Evolutionary conservation across 352 stramenopile species (phyloP), one percentile per base, ranked within the genome.

Genomic region (Phytophthora sojae): DNA sequence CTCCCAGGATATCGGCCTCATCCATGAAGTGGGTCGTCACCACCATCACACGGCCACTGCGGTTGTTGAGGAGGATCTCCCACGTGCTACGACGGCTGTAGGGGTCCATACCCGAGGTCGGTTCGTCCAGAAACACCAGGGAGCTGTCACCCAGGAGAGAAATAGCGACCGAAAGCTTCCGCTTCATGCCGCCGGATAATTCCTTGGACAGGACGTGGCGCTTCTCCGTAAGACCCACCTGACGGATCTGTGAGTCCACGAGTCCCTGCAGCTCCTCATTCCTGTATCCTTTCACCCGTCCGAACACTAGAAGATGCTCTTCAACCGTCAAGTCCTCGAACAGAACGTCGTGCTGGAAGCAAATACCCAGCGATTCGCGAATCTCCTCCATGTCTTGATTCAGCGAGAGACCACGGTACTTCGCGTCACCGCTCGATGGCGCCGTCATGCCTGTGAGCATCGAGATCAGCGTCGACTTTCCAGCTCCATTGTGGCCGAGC

Each of bases 21-120:
- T 98, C 94, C 95, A 99, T 98, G 67, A 98, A 99, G 64, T 99
- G 96, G 29, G 94, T 98, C 14, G 92, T 98, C 14, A 98, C 59
- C 26, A 98, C 76, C 49, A 97, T 91, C 42, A 94, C 71, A 14
- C 82, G 76, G 54, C 83, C 74, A 62, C 84, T 57, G 25, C 82
- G 68, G 51, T 80, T 83, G 66, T 77, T 72, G 49, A 84, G 66
- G 6, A 91, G 69, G 12, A 97, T 75, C 32, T 95, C 71, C 93
- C 93, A 98, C 70, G 98, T 86, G 64, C 98, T 98, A 21, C 96
- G 82, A 47, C 97, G 82, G 57, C 72, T 90, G 74, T 98, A 99
- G 17, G 96, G 94, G 61, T 99, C 97, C 93, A 99, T 98, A 6
- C 96, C 95, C 39, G 68, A 89, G 6, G 95, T 99, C 4, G 95